Base-by-base conservation (phyloP, 371 early-diverging fungal species). In the Mortierella sp. region DNA sequence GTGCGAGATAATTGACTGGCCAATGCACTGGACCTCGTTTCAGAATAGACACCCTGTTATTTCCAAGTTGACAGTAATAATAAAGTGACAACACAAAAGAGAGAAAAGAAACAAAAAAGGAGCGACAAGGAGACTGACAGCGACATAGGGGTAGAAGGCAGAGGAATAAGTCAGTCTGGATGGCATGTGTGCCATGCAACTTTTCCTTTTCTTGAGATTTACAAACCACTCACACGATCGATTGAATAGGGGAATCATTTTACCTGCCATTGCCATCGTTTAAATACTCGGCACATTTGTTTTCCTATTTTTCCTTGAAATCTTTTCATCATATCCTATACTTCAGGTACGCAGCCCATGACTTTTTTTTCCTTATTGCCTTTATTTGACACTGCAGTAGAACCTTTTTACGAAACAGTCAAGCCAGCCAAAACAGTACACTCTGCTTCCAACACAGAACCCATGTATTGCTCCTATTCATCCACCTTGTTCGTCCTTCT, bases 201-300 rank as follows among this genome's bases (percentile, higher is more conserved):
- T 43, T 43, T 43, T 43, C 35, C 35, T 43, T 14, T 43, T 43
- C 35, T 43, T 43, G 43, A 43, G 43, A 11, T n/a, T 22, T 5
- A 35, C 22, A 63, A 26, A 63, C 12, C 22, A 47, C 63, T 45
- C 63, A 63, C 63, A 63, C 4, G 49, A 45, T 47, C 30, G 11
- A 6, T 20, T 5, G 28, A 45, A 45, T 47, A 47, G 63, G 63
- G 63, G 63, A 63, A 40, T 11, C 58, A 24, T 55, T 28, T 24
- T 55, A 45, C 45, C 45, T 45, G 12, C 18, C 35, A 35, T 6
- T 35, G 35, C 12, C 45, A 45, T 16, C 45, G 12, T 18, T 45
- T 51, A 51, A 51, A 51, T 51, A 51, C n/a, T 51, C 51, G 51
- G 18, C 45, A 16, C 45, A 45, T 16, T 45, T 45, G 12, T 51